phyloP scores from a whole-genome alignment of 2,329 filamentous ascomycete species.

The Paraphoma chrysanthemicola region DNA sequence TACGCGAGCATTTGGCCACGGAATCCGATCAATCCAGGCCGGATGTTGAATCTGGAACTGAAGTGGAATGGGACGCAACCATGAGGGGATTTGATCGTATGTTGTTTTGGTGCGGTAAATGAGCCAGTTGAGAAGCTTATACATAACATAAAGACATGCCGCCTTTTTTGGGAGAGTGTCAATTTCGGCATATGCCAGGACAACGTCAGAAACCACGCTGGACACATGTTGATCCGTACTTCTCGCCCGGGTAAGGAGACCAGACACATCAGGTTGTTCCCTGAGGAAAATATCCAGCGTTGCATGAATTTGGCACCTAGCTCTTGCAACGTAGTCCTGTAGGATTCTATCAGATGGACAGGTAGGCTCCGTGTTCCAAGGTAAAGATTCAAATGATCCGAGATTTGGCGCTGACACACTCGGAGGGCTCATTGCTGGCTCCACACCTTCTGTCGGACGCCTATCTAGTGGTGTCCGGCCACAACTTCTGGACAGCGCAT shows the following conservation, averaged over 20 bases:
- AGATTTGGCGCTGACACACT: slow-evolving; percentile 5
- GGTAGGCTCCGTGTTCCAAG: slow-evolving; percentile 26
- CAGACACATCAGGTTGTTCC: slow-evolving; percentile 18
- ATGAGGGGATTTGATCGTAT: slow-evolving; percentile 29
- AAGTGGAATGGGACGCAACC: slow-evolving; percentile 24
- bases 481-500: neutral
- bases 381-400: slow-evolving; percentile 23
- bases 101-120: slow-evolving; percentile 23
- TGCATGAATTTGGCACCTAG: neutral
- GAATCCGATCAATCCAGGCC: slow-evolving; percentile 31
- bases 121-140: slow-evolving; percentile 31
- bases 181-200: slow-evolving; percentile 23
- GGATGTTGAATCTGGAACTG: slow-evolving; percentile 27
- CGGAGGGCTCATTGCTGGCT: neutral
- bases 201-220: slow-evolving; percentile 20
- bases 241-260: slow-evolving; percentile 26
- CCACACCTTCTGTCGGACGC: neutral
- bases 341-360: slow-evolving; percentile 29
- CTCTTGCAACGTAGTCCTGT: slow-evolving; percentile 27
- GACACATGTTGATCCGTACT: slow-evolving; percentile 14
- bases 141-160: slow-evolving; percentile 32
- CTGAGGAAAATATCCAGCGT: slow-evolving; percentile 2
- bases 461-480: neutral
- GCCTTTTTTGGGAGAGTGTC: slow-evolving; percentile 32
- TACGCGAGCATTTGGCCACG: slow-evolving; percentile 26